These are phyloP conservation scores for Arthrobotrys entomopaga DNA, from an alignment of 2,329 filamentous ascomycete species.

Conservation along the genomic window DNA sequence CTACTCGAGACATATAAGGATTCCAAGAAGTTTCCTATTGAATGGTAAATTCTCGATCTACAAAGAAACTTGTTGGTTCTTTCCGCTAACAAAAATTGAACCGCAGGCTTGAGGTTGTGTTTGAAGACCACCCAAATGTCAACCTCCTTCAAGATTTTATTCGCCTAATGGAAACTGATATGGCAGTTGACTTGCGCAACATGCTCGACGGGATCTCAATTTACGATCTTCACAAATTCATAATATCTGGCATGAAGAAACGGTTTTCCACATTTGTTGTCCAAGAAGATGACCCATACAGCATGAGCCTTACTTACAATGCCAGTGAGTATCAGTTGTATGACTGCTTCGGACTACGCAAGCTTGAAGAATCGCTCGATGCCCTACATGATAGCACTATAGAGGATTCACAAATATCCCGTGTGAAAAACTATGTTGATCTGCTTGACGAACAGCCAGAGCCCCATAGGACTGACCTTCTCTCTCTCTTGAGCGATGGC, in stretches of 20 bases:
- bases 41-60: slow-evolving; percentile 14
- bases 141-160: slow-evolving; percentile 28
- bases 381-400: not conserved
- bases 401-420: not conserved
- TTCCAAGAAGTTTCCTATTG: slow-evolving; percentile 9
- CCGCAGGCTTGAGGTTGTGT: slow-evolving; percentile 20
- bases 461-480: slow-evolving; percentile 15
- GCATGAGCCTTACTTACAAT: not conserved
- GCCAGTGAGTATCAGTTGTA: not conserved
- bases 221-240: slow-evolving; percentile 23
- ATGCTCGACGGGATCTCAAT: not conserved
- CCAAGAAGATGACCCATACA: not conserved
- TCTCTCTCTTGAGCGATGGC: slow-evolving; percentile 4
- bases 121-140: slow-evolving; percentile 32
- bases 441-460: slow-evolving; percentile 22
- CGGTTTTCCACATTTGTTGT: not conserved
- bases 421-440: slow-evolving; percentile 11
- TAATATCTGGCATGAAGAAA: slow-evolving; percentile 26
- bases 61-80: too few relatives aligned
- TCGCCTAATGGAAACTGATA: not conserved
- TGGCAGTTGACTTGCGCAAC: not conserved
- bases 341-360: not conserved
- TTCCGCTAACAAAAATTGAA: too few relatives aligned
- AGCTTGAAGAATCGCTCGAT: not conserved
- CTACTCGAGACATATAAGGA: slow-evolving; percentile 28